Percentiles rank a stretch among this genome's conserved stretches.
Conservation (phyloP, 2,329 filamentous ascomycete species). For the Chaetomium globosum region DNA sequence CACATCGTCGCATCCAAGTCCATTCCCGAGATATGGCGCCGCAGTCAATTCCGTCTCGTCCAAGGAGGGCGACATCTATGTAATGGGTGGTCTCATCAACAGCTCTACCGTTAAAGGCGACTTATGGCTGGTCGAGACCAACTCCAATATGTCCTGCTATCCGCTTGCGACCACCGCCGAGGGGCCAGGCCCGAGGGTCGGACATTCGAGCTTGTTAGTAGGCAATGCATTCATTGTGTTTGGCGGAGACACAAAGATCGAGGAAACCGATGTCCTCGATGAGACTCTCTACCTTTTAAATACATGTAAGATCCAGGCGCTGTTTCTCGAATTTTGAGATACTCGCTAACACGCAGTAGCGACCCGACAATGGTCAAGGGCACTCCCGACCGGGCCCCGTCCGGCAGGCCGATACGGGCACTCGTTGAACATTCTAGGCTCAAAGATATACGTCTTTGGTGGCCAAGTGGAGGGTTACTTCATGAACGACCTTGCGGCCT, state of each 20-base stretch:
- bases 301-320: conserved; percentile 71
- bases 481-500: conserved; percentile 95
- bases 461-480: conserved; percentile 97
- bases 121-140: conserved; percentile 95
- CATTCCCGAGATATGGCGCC: conserved; percentile 95
- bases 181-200: conserved; percentile 91
- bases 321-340: not conserved
- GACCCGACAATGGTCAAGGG: conserved; percentile 96
- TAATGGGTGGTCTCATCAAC: conserved; percentile 96
- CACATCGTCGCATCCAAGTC: conserved; percentile 76
- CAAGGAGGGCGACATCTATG: conserved; percentile 94
- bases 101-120: conserved; percentile 95
- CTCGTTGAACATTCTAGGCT: conserved; percentile 92
- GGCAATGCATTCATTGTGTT: conserved; percentile 99
- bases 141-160: conserved; percentile 84
- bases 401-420: conserved; percentile 94
- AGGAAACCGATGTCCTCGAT: conserved; percentile 86
- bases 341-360: conserved; percentile 56
- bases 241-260: conserved; percentile 95
- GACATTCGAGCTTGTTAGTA: conserved; percentile 89
- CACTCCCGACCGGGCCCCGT: conserved; percentile 80
- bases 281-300: conserved; percentile 96
- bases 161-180: conserved; percentile 89
- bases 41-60: conserved; percentile 91
- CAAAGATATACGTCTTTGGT: conserved; percentile 96